A percentile compares a stretch with the other conserved stretches of the same genome.
Conservation (phyloP, 345 rosid species). For the Populus simonii region DNA sequence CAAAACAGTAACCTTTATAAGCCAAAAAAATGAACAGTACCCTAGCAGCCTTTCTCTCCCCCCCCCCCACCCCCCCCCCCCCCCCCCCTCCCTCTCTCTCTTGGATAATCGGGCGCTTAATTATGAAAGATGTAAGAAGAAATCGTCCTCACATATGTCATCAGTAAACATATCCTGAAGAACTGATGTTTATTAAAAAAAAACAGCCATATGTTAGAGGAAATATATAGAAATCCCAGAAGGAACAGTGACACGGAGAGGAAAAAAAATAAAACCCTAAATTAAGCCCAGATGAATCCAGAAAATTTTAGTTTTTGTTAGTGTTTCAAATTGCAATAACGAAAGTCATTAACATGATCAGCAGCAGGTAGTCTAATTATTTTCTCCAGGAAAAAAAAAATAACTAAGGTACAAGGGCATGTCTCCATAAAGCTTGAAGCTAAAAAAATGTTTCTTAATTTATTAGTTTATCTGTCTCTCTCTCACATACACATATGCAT, state of each 20-base stretch:
- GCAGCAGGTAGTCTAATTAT: background rate
- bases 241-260: too few relatives aligned
- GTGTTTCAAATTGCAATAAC: conserved; percentile 18
- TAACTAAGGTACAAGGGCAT: background rate
- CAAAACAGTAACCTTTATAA: conserved; percentile 20
- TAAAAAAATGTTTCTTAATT: background rate
- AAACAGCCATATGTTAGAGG: background rate
- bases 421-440: background rate
- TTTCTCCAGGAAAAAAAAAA: background rate
- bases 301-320: conserved; percentile 26
- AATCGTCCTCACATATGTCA: background rate
- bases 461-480: too few relatives aligned
- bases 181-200: too few relatives aligned
- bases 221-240: too few relatives aligned
- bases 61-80: background rate
- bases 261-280: background rate
- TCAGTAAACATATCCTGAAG: background rate
- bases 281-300: conserved; percentile 5
- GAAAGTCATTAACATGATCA: background rate
- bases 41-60: background rate
- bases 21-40: conserved; percentile 16
- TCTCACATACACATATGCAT: background rate
- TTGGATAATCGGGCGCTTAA: conserved; percentile 9
- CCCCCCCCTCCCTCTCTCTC: conserved; percentile 6
- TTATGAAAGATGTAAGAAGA: background rate